phyloP scores from a whole-genome alignment of 441 rosid genomes.

The Hura crepitans region DNA sequence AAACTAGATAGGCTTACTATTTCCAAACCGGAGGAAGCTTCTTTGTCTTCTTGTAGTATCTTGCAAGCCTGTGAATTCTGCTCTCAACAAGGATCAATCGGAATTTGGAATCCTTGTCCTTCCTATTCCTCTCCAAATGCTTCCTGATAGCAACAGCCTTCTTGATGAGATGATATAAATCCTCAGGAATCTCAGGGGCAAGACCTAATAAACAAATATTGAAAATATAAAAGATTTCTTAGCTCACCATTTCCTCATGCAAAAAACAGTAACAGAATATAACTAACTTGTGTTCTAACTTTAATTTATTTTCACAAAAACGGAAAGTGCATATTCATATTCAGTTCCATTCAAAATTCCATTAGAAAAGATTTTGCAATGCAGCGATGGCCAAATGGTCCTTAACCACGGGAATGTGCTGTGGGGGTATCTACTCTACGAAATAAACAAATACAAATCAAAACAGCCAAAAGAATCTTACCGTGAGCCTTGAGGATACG shows the following conservation, averaged over 20 bases:
- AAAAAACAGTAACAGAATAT: background rate
- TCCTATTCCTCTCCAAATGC: conserved; percentile 84
- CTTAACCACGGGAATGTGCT: background rate
- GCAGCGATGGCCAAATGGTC: background rate
- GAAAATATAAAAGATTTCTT: background rate
- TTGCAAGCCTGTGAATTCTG: conserved; percentile 78
- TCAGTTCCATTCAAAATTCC: too few species aligned
- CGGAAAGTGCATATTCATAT: background rate
- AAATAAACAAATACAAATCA: background rate
- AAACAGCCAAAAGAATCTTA: background rate
- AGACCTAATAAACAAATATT: conserved; percentile 36
- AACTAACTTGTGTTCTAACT: background rate
- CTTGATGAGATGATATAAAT: conserved; percentile 72
- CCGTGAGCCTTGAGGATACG: conserved; percentile 68
- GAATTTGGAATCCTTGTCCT: conserved; percentile 81
- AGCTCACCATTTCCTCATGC: background rate
- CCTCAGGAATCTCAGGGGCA: conserved; percentile 83
- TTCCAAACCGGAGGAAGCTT: conserved; percentile 85
- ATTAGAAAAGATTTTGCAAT: background rate
- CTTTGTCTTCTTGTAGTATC: conserved; percentile 83
- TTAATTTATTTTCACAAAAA: background rate
- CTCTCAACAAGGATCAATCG: conserved; percentile 78
- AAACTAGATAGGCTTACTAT: conserved; percentile 42
- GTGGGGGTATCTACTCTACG: too few species aligned
- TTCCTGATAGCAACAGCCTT: conserved; percentile 77